Conservation (phyloP, 208 protist species). For the Leishmania amazonensis region DNA sequence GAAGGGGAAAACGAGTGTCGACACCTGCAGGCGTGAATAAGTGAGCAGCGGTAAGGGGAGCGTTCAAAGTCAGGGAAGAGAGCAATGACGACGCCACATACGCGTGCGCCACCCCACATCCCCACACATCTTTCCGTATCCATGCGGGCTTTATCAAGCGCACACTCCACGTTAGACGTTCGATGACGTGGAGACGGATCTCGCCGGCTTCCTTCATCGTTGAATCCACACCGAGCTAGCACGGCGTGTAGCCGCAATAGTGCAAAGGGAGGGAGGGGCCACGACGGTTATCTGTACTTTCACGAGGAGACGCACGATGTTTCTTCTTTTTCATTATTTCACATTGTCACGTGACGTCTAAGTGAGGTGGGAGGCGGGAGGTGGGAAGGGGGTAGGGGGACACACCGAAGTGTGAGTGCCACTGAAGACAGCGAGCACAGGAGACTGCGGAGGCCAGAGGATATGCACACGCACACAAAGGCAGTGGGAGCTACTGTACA, state of each 20-base stretch:
- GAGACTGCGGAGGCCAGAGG: not conserved
- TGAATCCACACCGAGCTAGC: not conserved
- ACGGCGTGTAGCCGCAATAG: too few relatives aligned
- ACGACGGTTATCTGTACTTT: not conserved
- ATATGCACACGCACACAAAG: not conserved
- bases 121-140: not conserved
- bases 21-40: not conserved
- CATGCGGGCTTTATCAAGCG: not conserved
- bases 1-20: not conserved
- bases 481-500: slow-evolving; percentile 5
- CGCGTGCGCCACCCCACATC: too few relatives aligned
- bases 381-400: not conserved
- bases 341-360: not conserved
- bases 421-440: not conserved
- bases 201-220: not conserved
- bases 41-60: not conserved
- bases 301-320: not conserved
- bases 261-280: not conserved
- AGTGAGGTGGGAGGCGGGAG: too few relatives aligned
- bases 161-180: not conserved
- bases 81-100: not conserved
- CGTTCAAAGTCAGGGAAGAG: not conserved
- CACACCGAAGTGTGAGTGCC: not conserved
- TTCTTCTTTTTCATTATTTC: not conserved
- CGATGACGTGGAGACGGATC: not conserved